Base-by-base conservation (phyloP, 1,284 basidiomycete genomes). In the Leccinum huronense region DNA sequence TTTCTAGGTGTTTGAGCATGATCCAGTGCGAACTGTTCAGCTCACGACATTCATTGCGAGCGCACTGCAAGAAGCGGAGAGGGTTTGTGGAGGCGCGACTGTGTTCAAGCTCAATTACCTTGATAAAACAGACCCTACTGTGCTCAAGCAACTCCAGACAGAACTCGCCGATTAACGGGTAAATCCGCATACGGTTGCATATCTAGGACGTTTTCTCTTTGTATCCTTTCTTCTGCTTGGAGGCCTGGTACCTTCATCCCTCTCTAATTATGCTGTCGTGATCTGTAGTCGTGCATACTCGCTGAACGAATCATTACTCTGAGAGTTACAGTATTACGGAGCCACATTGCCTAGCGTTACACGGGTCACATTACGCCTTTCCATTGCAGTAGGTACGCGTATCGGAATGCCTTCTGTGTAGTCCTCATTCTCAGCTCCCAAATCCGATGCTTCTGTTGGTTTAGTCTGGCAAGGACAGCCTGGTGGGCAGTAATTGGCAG, bases 91-190 rank as follows among this genome's bases (percentile, higher is more conserved):
- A 36, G 81, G 88, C n/a, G 75, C 81, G 4, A 77, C 81, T 36
- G 73, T 77, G 5, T 85, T 94, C 74, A 84, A 91, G 62, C 72
- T 76, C 6, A 75, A 77, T 40, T 91, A 87, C 69, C 79, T 93
- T 11, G 77, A 80, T 6, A 85, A 86, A 66, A 83, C 88, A 14
- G 91, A 94, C 70, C 83, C 86, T 5, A 79, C 82, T 1, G 84
- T 93, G n/a, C 76, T 92, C 42, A 80, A 83, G 65, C 89, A 91
- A 71, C 83, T 94, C 54, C 83, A 86, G 70, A 80, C 80, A 48
- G 87, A 86, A 68, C 74, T 86, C 30, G 61, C 63, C 2, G 56
- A 66, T 19, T 67, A 51, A 66, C 48, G 58, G 11, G 40, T 48
- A 33, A 45, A 58, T 59, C n/a, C 5, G 7, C n/a, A 42, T 57